These are phyloP conservation scores for Apophysomyces trapeziformis DNA, from an alignment of 371 early-diverging fungal genomes.

Conservation along the genomic window DNA sequence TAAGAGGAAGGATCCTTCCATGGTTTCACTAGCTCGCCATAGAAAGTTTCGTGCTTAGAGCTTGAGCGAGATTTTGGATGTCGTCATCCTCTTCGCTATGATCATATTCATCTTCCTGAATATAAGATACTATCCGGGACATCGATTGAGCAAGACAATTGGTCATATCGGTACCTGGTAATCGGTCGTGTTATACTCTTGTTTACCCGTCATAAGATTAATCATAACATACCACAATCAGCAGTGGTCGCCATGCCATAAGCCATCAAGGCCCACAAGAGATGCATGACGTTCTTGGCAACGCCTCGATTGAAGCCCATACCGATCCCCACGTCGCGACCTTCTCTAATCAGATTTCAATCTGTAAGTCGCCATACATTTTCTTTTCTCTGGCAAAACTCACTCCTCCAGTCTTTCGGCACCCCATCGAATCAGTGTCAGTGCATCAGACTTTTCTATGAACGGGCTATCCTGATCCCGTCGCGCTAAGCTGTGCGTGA, in stretches of 20 bases:
- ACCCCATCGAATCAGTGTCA: conserved; percentile 41
- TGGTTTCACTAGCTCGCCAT: conserved; percentile 24
- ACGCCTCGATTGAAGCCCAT: conserved; percentile 49
- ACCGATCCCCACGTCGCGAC: conserved; percentile 46
- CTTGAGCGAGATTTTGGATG: conserved; percentile 45
- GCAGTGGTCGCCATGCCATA: conserved; percentile 30
- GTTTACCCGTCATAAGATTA: background rate
- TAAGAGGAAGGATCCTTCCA: background rate
- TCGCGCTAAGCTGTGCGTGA: conserved; percentile 32
- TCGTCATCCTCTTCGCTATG: conserved; percentile 35
- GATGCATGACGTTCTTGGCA: conserved; percentile 50
- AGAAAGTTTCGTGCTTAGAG: conserved; percentile 42
- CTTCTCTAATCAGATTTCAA: conserved; percentile 21
- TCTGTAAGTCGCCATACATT: background rate
- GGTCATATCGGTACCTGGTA: conserved; percentile 30
- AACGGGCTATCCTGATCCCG: conserved; percentile 17
- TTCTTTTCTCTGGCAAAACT: background rate
- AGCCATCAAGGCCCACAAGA: conserved; percentile 48
- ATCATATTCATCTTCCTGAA: conserved; percentile 48
- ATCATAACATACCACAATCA: conserved; percentile 43
- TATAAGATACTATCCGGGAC: conserved; percentile 42
- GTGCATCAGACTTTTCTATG: conserved; percentile 36
- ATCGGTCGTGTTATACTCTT: background rate
- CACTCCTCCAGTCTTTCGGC: conserved; percentile 44
- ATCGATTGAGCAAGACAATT: conserved; percentile 40